Evolutionary conservation across 176 grass and related monocot genomes (phyloP).

Genomic region (Puccinellia tenuiflora): DNA sequence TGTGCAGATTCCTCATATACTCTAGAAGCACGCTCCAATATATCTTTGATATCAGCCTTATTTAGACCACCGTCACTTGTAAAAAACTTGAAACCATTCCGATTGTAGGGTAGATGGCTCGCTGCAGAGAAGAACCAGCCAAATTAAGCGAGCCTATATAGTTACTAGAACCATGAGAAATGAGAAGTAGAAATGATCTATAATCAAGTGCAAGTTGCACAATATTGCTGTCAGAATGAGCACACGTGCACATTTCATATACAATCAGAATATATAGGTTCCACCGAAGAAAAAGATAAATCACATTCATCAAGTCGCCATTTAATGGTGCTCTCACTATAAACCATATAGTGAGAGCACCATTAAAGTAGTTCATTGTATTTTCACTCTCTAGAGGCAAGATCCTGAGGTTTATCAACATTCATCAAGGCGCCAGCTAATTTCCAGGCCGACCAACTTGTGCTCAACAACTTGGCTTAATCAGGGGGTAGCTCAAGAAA

Average conservation of each 20-base stretch:
- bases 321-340: no score
- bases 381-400: not conserved
- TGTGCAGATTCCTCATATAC: constrained; percentile 50
- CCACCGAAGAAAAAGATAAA: not conserved
- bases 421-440: not conserved
- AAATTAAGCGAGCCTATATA: not conserved
- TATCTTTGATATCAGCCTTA: constrained; percentile 91
- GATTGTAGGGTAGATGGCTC: constrained; percentile 96
- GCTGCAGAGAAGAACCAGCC: constrained; percentile 43
- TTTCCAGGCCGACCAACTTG: not conserved
- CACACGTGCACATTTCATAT: not conserved
- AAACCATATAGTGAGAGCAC: not conserved
- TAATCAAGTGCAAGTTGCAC: not conserved
- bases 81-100: constrained; percentile 99
- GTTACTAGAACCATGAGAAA: not conserved
- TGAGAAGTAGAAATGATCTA: not conserved
- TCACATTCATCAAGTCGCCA: no score
- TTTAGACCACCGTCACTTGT: constrained; percentile 81
- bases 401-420: not conserved
- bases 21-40: constrained; percentile 62
- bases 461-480: not conserved
- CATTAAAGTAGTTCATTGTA: not conserved
- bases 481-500: not conserved
- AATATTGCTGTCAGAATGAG: not conserved
- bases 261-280: not conserved